Percentiles rank a stretch among this genome's conserved stretches.
Evolutionary conservation across 2,329 filamentous ascomycete genomes (phyloP).

Genomic region (Fusarium torulosum): DNA sequence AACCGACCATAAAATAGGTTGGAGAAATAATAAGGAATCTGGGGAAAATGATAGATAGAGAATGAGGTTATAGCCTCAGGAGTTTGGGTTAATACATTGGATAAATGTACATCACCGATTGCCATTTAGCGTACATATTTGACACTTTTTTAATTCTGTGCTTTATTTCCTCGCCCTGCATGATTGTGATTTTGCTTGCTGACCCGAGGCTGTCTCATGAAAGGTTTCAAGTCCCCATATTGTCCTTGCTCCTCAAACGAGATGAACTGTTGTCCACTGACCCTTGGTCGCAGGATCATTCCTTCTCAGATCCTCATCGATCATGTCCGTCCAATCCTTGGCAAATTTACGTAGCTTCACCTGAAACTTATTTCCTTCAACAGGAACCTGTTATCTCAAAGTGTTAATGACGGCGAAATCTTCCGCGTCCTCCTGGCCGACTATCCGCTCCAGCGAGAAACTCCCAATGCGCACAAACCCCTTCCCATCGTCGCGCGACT

Average conservation of each 20-base stretch:
- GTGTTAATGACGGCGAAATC: neutral
- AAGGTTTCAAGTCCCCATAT: too few species aligned
- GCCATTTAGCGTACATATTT: conserved; percentile 28
- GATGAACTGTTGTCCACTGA: too few species aligned
- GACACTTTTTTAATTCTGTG: neutral
- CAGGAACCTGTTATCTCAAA: neutral
- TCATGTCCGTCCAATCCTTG: too few species aligned
- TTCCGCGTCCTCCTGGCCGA: too few species aligned
- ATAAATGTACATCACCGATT: conserved; percentile 1
- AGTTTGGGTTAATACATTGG: conserved; percentile 17
- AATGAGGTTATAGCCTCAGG: conserved; percentile 24
- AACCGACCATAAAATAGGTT: neutral
- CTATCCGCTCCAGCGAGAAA: too few species aligned
- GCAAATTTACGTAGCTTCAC: neutral
- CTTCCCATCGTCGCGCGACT: too few species aligned
- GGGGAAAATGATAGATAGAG: conserved; percentile 10
- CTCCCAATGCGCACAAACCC: too few species aligned
- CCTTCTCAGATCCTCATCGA: too few species aligned
- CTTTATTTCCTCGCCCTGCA: too few species aligned
- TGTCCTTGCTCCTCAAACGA: neutral
- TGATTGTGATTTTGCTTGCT: neutral
- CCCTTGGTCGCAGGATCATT: too few species aligned
- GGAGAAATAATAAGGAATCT: neutral
- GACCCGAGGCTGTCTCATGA: too few species aligned
- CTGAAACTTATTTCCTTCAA: neutral